phyloP scores from a whole-genome alignment of 768 basidiomycete genomes.

The Auricularia cornea region DNA sequence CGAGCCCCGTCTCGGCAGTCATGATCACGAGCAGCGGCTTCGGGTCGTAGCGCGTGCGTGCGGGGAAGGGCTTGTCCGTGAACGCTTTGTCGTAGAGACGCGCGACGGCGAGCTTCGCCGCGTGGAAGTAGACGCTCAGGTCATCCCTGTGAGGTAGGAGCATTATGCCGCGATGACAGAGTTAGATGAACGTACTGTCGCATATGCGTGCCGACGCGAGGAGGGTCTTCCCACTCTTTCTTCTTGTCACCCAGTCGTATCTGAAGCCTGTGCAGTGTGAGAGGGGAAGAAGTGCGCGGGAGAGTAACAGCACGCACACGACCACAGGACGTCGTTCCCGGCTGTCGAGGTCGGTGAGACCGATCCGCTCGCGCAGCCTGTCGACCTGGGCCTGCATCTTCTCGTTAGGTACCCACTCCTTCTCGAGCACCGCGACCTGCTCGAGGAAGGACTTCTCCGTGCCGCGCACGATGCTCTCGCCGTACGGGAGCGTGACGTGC shows the following conservation, averaged over 20 bases:
- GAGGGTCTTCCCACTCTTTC: neutral
- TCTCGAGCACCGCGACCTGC: neutral
- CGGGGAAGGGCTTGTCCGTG: neutral
- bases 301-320: neutral
- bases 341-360: neutral
- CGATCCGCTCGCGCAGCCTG: neutral
- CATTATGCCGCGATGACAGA: neutral
- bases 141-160: neutral
- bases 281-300: neutral
- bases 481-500: neutral
- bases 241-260: neutral
- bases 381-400: neutral
- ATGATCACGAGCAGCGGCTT: neutral
- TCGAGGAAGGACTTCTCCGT: neutral
- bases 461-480: neutral
- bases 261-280: neutral
- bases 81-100: neutral
- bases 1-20: neutral
- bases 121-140: neutral
- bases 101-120: neutral
- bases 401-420: neutral
- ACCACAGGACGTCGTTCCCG: neutral
- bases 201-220: neutral
- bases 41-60: neutral
- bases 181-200: neutral